Evolutionary conservation across 805 yeast genomes (phyloP).

Genomic region (Saccharomycodes ludwigii): DNA sequence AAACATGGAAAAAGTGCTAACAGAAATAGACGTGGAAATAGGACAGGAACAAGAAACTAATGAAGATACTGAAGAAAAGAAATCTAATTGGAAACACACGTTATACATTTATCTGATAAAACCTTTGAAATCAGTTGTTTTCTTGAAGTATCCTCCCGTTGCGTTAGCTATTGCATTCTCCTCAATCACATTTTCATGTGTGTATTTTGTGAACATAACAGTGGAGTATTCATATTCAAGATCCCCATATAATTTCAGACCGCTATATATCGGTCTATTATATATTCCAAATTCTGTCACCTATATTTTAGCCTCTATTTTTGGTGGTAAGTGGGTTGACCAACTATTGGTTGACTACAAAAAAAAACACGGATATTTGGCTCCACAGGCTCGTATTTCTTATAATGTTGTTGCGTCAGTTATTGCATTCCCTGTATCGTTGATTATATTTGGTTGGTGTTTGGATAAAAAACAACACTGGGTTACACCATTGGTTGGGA

Average conservation of each 20-base stretch:
- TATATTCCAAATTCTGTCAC: slow-evolving; percentile 79
- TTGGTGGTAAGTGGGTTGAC: slow-evolving; percentile 77
- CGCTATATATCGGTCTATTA: slow-evolving; percentile 57
- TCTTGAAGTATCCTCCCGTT: slow-evolving; percentile 67
- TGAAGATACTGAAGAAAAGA: slow-evolving; percentile 11
- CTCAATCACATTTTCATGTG: slow-evolving; percentile 55
- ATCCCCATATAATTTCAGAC: slow-evolving; percentile 56
- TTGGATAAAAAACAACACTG: slow-evolving; percentile 52
- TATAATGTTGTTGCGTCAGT: slow-evolving; percentile 63
- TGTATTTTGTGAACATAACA: slow-evolving; percentile 67
- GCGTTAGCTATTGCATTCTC: slow-evolving; percentile 51
- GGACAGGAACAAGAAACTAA: slow-evolving; percentile 3
- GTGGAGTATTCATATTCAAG: slow-evolving; percentile 49
- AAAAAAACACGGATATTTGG: slow-evolving; percentile 47
- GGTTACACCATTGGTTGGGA: slow-evolving; percentile 73
- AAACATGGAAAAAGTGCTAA: slow-evolving; percentile 10
- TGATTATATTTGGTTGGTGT: slow-evolving; percentile 77
- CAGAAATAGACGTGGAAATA: slow-evolving; percentile 10
- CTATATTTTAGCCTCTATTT: slow-evolving; percentile 61
- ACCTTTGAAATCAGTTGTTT: slow-evolving; percentile 50
- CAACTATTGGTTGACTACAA: slow-evolving; percentile 39
- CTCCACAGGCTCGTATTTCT: slow-evolving; percentile 71
- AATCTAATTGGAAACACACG: slow-evolving; percentile 17
- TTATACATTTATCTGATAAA: slow-evolving; percentile 36
- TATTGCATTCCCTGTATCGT: slow-evolving; percentile 45